phyloP scores from a whole-genome alignment of 2,329 filamentous ascomycete species.

The Graphilbum fragrans region DNA sequence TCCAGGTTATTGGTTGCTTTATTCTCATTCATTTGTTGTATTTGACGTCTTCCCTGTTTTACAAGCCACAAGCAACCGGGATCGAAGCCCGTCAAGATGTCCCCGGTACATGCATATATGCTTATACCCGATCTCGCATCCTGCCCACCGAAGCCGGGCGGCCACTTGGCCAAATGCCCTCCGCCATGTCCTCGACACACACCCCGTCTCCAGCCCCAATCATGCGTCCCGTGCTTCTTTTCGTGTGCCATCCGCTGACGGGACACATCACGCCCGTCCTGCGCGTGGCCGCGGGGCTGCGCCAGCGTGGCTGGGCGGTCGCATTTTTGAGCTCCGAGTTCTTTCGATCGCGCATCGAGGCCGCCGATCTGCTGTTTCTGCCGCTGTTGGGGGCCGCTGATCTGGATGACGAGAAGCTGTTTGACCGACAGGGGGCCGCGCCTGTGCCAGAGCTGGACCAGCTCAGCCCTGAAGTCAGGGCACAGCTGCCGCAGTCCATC shows the following conservation, averaged over 20 bases:
- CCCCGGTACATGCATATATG: too few species aligned
- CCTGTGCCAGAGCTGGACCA: not conserved
- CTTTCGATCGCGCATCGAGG: conserved; percentile 21
- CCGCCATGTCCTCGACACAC: not conserved
- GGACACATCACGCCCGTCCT: conserved; percentile 24
- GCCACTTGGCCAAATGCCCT: too few species aligned
- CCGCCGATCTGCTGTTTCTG: conserved; percentile 19
- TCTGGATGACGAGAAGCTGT: conserved; percentile 18
- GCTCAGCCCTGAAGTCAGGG: conserved; percentile 11
- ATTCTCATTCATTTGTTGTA: too few species aligned
- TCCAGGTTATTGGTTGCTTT: too few species aligned
- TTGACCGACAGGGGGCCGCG: conserved; percentile 3
- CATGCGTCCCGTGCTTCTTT: conserved; percentile 14
- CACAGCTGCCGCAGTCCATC: conserved; percentile 12
- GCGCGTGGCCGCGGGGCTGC: conserved; percentile 20
- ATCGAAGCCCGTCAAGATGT: too few species aligned
- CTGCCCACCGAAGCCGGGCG: too few species aligned
- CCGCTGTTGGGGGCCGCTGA: conserved; percentile 19
- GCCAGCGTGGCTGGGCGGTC: conserved; percentile 17
- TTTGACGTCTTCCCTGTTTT: too few species aligned
- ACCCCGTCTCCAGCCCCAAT: not conserved
- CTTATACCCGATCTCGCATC: too few species aligned
- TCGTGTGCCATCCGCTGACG: conserved; percentile 22
- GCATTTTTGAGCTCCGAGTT: conserved; percentile 23
- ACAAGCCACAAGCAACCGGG: too few species aligned